Evolutionary conservation across 441 rosid genomes (phyloP), one percentile per base, ranked within the genome.

Genomic region (Euphorbia schlechtendalii): DNA sequence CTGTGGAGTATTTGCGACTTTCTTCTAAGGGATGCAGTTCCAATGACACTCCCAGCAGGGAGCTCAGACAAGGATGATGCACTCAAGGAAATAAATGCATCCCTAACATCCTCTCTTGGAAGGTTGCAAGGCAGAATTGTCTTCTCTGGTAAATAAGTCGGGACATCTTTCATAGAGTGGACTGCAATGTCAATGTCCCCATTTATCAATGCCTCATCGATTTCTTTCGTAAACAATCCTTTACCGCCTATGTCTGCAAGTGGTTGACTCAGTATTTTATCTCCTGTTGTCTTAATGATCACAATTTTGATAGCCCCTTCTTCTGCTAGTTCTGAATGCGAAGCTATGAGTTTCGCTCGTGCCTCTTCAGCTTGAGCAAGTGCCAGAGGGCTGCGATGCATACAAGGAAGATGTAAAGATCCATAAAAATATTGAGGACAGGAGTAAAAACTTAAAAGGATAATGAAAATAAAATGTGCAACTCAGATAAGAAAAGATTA

Each of bases 231-330:
- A 77, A 94, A 94, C 65, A 94, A 80, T 25, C 99, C 99, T 78
- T 94, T 94, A 66, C 99, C 99, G 65, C 98, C 98, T 17, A 94
- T 94, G 71, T 94, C 97, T 43, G 99, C 98, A 71, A 94, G 98
- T 14, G 98, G 98, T 70, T 91, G 96, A 34, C 84, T 76, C 20
- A 87, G 80, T 69, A 94, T 91, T 75, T 91, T 87, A 71, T 91
- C 99, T 66, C 99, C 98, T 0, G 99, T 94, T 45, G 99, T 94
- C 74, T 94, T 90, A 49, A 94, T 94, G 58, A 91, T 82, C 74
- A 89, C 96, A 59, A 94, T 89, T 67, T 91, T 75, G 38, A 94
- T 84, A 36, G 96, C 98, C 64, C 98, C 94, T 64, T 94, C 96
- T 78, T 91, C 89, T 8, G 86, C 81, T 51, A 94, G 85, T 70